phyloP scores from a whole-genome alignment of 164 flowering plant genomes.

The Malania oleifera region DNA sequence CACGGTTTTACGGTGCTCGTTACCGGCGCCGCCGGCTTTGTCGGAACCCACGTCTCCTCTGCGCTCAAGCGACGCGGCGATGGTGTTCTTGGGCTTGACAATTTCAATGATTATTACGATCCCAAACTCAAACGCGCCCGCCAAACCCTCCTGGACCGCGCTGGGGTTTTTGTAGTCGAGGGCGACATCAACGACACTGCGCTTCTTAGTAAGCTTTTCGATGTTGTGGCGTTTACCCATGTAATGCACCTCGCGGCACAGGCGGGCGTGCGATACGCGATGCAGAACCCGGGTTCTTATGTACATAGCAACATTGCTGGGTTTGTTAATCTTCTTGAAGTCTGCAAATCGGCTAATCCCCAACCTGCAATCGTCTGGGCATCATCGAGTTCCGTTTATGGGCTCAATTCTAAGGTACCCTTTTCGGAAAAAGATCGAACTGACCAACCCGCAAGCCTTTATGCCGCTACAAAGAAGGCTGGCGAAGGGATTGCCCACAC shows the following conservation, averaged over 20 bases:
- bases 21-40: slow-evolving; percentile 35
- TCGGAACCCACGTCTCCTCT: slow-evolving; percentile 27
- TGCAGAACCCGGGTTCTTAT: slow-evolving; percentile 32
- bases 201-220: slow-evolving; percentile 28
- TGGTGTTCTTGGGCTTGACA: slow-evolving; percentile 33
- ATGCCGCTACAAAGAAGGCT: slow-evolving; percentile 57
- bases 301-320: slow-evolving; percentile 32
- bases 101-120: slow-evolving; percentile 31
- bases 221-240: slow-evolving; percentile 27
- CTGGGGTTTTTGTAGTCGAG: slow-evolving; percentile 25
- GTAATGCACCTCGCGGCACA: slow-evolving; percentile 40
- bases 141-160: slow-evolving; percentile 10
- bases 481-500: slow-evolving; percentile 52
- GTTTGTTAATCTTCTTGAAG: slow-evolving; percentile 31
- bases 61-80: slow-evolving; percentile 27
- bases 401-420: slow-evolving; percentile 32
- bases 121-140: slow-evolving; percentile 23
- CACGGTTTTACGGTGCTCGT: slow-evolving; percentile 29
- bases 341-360: slow-evolving; percentile 28
- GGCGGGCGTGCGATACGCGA: slow-evolving; percentile 38
- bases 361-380: slow-evolving; percentile 39
- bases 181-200: slow-evolving; percentile 30
- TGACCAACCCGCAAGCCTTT: slow-evolving; percentile 49
- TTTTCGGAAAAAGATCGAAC: slow-evolving; percentile 48
- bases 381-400: slow-evolving; percentile 39